Conservation (phyloP, 257 asterid species). For the Ehretia macrophylla region DNA sequence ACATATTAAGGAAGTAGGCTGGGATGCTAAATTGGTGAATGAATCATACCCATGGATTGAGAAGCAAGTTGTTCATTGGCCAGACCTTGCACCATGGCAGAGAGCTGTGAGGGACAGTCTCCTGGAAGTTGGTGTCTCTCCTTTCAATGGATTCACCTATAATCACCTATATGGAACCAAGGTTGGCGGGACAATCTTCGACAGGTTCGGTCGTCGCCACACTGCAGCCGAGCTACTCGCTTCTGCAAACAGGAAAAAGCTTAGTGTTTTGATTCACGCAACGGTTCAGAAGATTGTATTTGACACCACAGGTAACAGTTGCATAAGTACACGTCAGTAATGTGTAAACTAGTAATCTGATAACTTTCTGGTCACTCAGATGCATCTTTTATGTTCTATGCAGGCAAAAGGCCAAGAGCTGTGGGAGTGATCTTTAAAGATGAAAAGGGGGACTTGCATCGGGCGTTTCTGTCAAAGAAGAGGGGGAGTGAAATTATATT, state of each 20-base stretch:
- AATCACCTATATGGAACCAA: constrained; percentile 90
- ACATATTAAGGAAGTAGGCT: constrained; percentile 54
- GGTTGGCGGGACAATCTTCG: constrained; percentile 94
- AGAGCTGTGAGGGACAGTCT: constrained; percentile 66
- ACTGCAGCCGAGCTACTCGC: constrained; percentile 88
- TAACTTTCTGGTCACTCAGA: neutral
- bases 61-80: constrained; percentile 74
- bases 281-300: constrained; percentile 68
- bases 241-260: constrained; percentile 58
- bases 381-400: neutral
- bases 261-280: constrained; percentile 72
- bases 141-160: constrained; percentile 91
- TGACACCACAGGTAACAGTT: constrained; percentile 39
- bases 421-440: constrained; percentile 80
- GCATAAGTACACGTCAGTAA: no score
- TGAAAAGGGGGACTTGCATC: constrained; percentile 63
- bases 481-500: constrained; percentile 64
- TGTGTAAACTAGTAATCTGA: no score
- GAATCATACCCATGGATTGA: constrained; percentile 97
- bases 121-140: constrained; percentile 79
- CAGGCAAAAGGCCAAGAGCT: constrained; percentile 70
- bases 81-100: constrained; percentile 78
- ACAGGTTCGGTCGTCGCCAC: constrained; percentile 79
- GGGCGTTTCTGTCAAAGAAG: constrained; percentile 64
- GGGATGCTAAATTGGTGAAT: constrained; percentile 83